Percentiles rank a stretch among this genome's conserved stretches.
Conservation (phyloP, 805 yeast genomes). For the Wickerhamomyces sydowiorum region DNA sequence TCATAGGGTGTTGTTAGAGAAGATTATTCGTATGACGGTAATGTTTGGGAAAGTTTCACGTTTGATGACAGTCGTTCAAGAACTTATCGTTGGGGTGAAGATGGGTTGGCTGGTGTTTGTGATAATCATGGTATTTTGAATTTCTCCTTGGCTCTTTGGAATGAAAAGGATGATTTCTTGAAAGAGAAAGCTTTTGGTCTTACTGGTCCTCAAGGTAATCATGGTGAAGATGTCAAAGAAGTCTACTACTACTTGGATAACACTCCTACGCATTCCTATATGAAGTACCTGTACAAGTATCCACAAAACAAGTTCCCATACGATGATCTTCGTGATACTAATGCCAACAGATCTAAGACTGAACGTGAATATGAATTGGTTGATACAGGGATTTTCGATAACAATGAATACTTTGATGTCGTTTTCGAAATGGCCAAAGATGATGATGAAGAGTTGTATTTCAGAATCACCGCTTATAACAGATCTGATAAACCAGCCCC, state of each 20-base stretch:
- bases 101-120: slow-evolving; percentile 85
- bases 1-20: slow-evolving; percentile 56
- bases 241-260: slow-evolving; percentile 81
- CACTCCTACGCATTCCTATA: slow-evolving; percentile 88
- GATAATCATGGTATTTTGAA: slow-evolving; percentile 78
- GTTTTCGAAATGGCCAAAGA: slow-evolving; percentile 88
- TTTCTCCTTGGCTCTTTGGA: slow-evolving; percentile 85
- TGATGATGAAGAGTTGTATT: slow-evolving; percentile 71
- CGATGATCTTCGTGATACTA: slow-evolving; percentile 62
- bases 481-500: slow-evolving; percentile 84
- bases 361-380: slow-evolving; percentile 77
- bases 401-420: slow-evolving; percentile 70
- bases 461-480: slow-evolving; percentile 84
- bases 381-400: slow-evolving; percentile 73
- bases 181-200: slow-evolving; percentile 86
- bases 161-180: slow-evolving; percentile 76
- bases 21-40: slow-evolving; percentile 80
- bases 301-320: slow-evolving; percentile 88
- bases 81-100: slow-evolving; percentile 93
- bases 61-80: slow-evolving; percentile 79
- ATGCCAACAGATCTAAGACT: slow-evolving; percentile 54
- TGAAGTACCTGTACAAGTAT: slow-evolving; percentile 87
- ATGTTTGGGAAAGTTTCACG: slow-evolving; percentile 87
- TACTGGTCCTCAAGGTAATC: slow-evolving; percentile 91
- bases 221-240: slow-evolving; percentile 93